These are phyloP conservation scores for Coemansia sp. DNA, from an alignment of 371 early-diverging fungal genomes.

Conservation along the genomic window DNA sequence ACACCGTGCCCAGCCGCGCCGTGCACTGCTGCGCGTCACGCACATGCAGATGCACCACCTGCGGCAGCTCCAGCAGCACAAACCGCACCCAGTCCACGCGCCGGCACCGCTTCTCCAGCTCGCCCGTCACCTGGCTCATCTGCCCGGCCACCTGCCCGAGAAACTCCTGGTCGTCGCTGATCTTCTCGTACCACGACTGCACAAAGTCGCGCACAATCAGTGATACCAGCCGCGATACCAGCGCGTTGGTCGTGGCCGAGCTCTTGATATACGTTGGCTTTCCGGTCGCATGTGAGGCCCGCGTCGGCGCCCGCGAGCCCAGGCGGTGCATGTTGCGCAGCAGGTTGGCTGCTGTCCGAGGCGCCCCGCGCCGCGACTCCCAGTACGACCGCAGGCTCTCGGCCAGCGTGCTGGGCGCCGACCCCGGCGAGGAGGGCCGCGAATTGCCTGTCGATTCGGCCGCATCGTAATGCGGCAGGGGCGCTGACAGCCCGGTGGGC, in stretches of 20 bases:
- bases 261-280: slow-evolving; percentile 10
- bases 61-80: slow-evolving; percentile 40
- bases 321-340: slow-evolving; percentile 30
- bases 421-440: slow-evolving; percentile 32
- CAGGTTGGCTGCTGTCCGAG: slow-evolving; percentile 13
- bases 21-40: slow-evolving; percentile 46
- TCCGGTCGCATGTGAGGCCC: background rate
- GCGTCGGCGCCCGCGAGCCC: slow-evolving; percentile 9
- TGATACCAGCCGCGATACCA: slow-evolving; percentile 24
- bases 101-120: slow-evolving; percentile 35
- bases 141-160: slow-evolving; percentile 24
- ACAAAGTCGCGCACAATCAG: slow-evolving; percentile 43
- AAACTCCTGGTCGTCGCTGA: slow-evolving; percentile 46
- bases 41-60: slow-evolving; percentile 42
- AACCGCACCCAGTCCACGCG: slow-evolving; percentile 48
- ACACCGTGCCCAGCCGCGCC: slow-evolving; percentile 44
- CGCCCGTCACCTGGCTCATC: slow-evolving; percentile 26
- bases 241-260: slow-evolving; percentile 21
- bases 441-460: slow-evolving; percentile 18
- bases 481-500: background rate
- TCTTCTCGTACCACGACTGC: slow-evolving; percentile 36
- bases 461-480: slow-evolving; percentile 1
- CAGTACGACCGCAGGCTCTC: slow-evolving; percentile 46
- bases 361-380: slow-evolving; percentile 37
- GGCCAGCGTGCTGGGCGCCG: slow-evolving; percentile 45